Conservation (phyloP, 163 green algal species). For the Dunaliella salina region DNA sequence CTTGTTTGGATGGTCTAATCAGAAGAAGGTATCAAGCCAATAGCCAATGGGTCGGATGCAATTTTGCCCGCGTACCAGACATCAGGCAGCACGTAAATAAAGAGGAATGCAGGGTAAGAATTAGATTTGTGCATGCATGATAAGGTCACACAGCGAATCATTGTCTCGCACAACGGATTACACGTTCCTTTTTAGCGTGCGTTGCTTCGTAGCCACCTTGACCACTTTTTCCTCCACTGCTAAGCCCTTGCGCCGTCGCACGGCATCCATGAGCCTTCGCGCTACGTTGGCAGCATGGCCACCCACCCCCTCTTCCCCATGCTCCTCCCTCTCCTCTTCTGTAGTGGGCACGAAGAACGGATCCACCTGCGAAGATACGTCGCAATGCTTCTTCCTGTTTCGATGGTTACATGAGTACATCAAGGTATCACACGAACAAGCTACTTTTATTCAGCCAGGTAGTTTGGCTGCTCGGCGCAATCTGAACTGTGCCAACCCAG, state of each 20-base stretch:
- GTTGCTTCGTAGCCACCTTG: constrained; percentile 89
- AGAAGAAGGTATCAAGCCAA: too few species aligned
- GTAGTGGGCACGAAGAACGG: constrained; percentile 93
- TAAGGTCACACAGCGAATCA: not conserved
- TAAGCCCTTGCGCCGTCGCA: constrained; percentile 86
- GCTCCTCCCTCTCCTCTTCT: constrained; percentile 95
- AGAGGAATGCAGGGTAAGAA: too few species aligned
- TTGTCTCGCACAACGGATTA: constrained; percentile 14
- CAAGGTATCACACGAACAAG: too few species aligned
- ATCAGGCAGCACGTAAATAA: too few species aligned
- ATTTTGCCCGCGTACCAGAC: too few species aligned
- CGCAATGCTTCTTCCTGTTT: too few species aligned
- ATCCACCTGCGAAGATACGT: constrained; percentile 63
- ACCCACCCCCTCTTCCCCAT: constrained; percentile 82
- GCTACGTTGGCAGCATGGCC: constrained; percentile 72
- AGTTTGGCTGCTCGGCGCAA: too few species aligned
- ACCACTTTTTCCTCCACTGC: constrained; percentile 92
- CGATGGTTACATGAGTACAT: too few species aligned
- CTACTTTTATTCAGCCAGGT: too few species aligned
- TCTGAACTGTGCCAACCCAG: too few species aligned
- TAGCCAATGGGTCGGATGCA: too few species aligned
- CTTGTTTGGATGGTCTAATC: too few species aligned
- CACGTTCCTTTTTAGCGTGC: constrained; percentile 72
- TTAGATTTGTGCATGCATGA: not conserved
- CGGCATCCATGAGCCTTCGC: constrained; percentile 72